A percentile compares a stretch with the other conserved stretches of the same genome.
Conservation (phyloP, 805 yeast species). For the Tetrapisispora taiwanensis region DNA sequence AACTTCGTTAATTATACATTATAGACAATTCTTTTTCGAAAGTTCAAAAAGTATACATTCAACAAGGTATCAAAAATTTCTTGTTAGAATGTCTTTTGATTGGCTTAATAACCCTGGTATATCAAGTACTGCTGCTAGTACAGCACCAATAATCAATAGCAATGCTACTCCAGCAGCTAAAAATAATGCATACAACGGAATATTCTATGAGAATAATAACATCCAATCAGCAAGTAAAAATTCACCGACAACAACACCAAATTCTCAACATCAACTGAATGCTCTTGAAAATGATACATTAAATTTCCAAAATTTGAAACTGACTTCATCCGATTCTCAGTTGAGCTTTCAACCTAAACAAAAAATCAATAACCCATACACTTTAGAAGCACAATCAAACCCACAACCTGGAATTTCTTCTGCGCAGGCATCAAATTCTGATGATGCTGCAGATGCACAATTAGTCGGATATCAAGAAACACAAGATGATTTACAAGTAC, state of each 20-base stretch:
- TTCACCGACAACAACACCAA: no score
- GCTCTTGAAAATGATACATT: neutral
- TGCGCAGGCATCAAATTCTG: neutral
- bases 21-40: no score
- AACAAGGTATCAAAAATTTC: neutral
- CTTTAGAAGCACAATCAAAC: neutral
- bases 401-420: neutral
- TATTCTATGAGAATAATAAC: neutral
- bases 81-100: slow-evolving; percentile 35
- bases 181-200: neutral
- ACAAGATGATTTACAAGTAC: slow-evolving; percentile 37
- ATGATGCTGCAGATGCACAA: neutral
- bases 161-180: slow-evolving; percentile 9
- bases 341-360: neutral
- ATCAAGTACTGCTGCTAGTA: slow-evolving; percentile 13
- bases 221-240: neutral
- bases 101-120: slow-evolving; percentile 41
- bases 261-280: neutral
- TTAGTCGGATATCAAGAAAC: slow-evolving; percentile 16
- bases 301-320: neutral
- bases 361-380: neutral
- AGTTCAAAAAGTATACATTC: neutral
- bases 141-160: neutral
- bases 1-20: no score
- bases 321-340: neutral